phyloP scores from a whole-genome alignment of 75 land plant genomes.

The Sequoia sempervirens region DNA sequence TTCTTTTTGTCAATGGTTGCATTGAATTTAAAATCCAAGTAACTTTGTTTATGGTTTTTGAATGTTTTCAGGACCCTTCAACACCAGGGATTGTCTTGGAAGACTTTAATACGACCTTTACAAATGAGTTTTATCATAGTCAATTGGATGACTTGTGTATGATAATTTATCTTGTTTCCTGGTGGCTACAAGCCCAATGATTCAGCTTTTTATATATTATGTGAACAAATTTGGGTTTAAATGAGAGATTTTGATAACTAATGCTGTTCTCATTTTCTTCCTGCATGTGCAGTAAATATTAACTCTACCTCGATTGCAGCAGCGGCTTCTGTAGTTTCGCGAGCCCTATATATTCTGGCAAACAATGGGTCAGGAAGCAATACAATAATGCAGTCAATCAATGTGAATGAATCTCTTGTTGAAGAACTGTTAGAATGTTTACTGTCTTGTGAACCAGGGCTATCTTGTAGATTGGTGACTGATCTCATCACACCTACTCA shows the following conservation, averaged over 20 bases:
- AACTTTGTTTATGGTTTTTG: not conserved
- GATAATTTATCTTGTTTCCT: constrained; percentile 11
- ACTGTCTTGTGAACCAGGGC: constrained; percentile 71
- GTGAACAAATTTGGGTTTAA: not conserved
- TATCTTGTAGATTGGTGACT: constrained; percentile 68
- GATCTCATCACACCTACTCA: constrained; percentile 55
- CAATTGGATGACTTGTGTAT: constrained; percentile 64
- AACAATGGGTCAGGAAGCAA: constrained; percentile 19
- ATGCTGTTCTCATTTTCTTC: not conserved
- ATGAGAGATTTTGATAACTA: not conserved
- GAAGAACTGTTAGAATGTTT: constrained; percentile 75
- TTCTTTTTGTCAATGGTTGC: not conserved
- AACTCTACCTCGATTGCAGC: constrained; percentile 64
- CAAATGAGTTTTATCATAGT: constrained; percentile 78
- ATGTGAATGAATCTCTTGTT: constrained; percentile 69
- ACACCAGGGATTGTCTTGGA: constrained; percentile 79
- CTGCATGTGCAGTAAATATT: constrained; percentile 55
- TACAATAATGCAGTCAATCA: constrained; percentile 41
- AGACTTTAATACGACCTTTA: constrained; percentile 76
- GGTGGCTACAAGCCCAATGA: not conserved
- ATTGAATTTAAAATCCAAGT: not conserved
- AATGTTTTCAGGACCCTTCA: constrained; percentile 36
- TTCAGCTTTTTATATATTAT: not conserved
- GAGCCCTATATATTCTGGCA: constrained; percentile 72
- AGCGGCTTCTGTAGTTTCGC: constrained; percentile 81